Conservation (phyloP, 257 asterid genomes). For the Solanum medicagineum region DNA sequence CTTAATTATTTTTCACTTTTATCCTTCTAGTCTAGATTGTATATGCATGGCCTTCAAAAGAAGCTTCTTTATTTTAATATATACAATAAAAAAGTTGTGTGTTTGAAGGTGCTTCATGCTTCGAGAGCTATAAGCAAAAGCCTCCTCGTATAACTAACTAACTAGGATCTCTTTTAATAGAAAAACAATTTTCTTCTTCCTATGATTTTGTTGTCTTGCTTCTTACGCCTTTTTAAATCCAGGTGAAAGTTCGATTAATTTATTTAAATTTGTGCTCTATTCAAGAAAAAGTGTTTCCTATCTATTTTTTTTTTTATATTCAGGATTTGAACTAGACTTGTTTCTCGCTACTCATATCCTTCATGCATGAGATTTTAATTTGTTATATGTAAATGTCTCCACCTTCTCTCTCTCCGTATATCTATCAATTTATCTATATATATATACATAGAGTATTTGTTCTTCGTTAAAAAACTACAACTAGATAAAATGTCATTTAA, state of each 20-base stretch:
- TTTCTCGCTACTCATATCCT: neutral
- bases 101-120: neutral
- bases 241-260: too few species aligned
- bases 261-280: too few species aligned
- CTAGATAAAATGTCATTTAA: too few species aligned
- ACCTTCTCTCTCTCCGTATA: too few species aligned
- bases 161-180: neutral
- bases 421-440: too few species aligned
- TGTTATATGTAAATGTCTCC: too few species aligned
- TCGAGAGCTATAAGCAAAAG: neutral
- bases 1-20: neutral
- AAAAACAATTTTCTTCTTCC: neutral
- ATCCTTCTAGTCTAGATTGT: neutral
- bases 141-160: neutral
- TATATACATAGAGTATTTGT: too few species aligned
- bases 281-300: too few species aligned
- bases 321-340: too few species aligned
- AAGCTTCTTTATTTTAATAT: neutral
- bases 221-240: neutral
- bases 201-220: neutral
- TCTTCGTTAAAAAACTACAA: too few species aligned
- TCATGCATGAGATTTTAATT: neutral
- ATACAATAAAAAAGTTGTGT: neutral
- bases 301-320: too few species aligned
- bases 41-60: neutral